Base-by-base conservation (phyloP, 1,284 basidiomycete species). In the Melanopsichium pennsylvanicum region DNA sequence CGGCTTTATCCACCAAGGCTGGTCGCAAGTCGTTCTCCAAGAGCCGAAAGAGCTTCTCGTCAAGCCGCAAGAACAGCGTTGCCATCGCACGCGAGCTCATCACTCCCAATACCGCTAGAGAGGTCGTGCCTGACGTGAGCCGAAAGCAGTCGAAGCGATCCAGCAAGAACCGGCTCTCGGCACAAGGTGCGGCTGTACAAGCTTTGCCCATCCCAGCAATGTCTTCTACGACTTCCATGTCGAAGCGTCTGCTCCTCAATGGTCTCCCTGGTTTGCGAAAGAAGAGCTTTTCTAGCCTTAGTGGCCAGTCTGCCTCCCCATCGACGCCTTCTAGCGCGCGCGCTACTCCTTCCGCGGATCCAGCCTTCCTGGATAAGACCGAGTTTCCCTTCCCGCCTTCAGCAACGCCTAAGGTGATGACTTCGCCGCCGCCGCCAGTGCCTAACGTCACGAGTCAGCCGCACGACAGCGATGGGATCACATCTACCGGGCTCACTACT, bases 241-340 rank as follows among this genome's bases (percentile, higher is more conserved):
- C 62, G 7, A 66, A 59, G 23, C 55, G 62, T 3, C 31, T 58
- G 27, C 43, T 54, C 8, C 42, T 66, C 31, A 50, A 50, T 12
- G 56, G 62, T 22, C 50, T 66, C 13, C 46, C 61, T 5, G 46
- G 45, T 2, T 36, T 75, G 21, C 37, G 70, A 3, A 75, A 73
- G 52, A 75, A 75, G 52, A 75, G 72, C 48, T 39, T 70, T 21
- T 46, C 63, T 7, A 68, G 55, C 31, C 51, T 68, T 22, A 43
- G 39, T 29, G 36, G 52, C 4, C 52, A 50, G 26, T 45, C 45
- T 11, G 40, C 49, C 9, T 46, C 56, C 4, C 58, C 67, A 4
- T 46, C 61, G n/a, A 55, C 57, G 21, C 54, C 60, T 5, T 38
- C 23, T 35, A 31, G 23, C 21, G 48, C 32, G 18, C 64, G 42